Evolutionary conservation across 1,139 yeast genomes (phyloP), one percentile per base, ranked within the genome.

Genomic region (Saccharomyces hybrid): DNA sequence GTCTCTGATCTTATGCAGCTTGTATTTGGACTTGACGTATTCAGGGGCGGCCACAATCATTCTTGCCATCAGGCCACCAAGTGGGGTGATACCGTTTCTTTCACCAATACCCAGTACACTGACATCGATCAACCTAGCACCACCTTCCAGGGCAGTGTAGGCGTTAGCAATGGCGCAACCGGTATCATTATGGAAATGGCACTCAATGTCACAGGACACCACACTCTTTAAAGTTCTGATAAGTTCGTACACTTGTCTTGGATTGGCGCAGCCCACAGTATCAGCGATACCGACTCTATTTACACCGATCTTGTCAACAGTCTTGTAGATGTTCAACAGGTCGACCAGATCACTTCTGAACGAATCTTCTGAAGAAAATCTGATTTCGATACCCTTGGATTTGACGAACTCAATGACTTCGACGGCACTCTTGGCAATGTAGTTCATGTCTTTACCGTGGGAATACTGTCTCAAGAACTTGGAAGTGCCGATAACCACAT

Each of bases 121-220:
- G 48, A 89, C 96, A 75, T 93, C 99, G 66, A 93, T 89, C 69
- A 91, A 81, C 70, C 84, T 85, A 62, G 99, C 99, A 69, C 99
- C 99, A 54, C 95, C 99, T 76, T 93, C 99, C 67, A 93, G 80
- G 16, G 98, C 98, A 60, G 97, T 88, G 79, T 93, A 93, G 51
- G 99, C 96, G 72, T 93, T 93, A 59, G 98, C 97, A 76, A 93
- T 88, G 63, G 99, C 98, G 78, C 98, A 91, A 58, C 99, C 99
- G 48, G 99, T 93, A 73, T 93, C 99, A 72, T 93, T 89, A 78
- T 93, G 99, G 89, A 93, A 93, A 75, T 93, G 99, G 73, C 97
- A 89, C 76, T 93, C 99, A 67, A 93, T 91, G 72, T 93, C 98
- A 78, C 99, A 93, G 44, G 90, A 86, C 51, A 93, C 98, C 52